A percentile compares a stretch with the other conserved stretches of the same genome.
Evolutionary conservation across 1,139 yeast species (phyloP).

Genomic region (Pichia sp.): DNA sequence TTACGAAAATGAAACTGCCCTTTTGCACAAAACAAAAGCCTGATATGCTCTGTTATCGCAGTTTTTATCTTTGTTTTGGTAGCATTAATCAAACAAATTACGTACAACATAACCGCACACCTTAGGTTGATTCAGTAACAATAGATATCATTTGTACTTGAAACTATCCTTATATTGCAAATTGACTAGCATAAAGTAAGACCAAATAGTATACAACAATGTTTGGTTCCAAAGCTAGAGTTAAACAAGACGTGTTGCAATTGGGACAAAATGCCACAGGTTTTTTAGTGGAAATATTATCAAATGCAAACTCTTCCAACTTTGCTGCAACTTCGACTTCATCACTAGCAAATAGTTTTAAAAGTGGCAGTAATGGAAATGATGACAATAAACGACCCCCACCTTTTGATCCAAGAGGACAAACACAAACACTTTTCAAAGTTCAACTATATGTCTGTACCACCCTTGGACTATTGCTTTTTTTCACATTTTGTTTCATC

Average conservation of each 20-base stretch:
- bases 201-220: not conserved
- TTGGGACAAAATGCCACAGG: not conserved
- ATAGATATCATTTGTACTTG: not conserved
- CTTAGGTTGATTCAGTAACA: no score
- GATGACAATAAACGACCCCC: constrained; percentile 21
- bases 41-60: no score
- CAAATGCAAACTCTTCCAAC: not conserved
- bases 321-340: not conserved
- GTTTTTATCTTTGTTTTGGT: not conserved
- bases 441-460: constrained; percentile 29
- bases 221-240: not conserved
- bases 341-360: not conserved
- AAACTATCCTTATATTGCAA: no score
- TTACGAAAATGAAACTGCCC: not conserved
- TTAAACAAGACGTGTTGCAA: not conserved
- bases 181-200: no score
- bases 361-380: not conserved
- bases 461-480: constrained; percentile 24
- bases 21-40: not conserved
- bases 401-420: constrained; percentile 27
- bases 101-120: no score
- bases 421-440: constrained; percentile 30
- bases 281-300: not conserved
- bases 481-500: constrained; percentile 26
- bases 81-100: no score